A percentile compares a stretch with the other conserved stretches of the same genome.
These are phyloP conservation scores for Phytophthora nicotianae DNA, from an alignment of 352 stramenopile genomes.

Conservation along the genomic window DNA sequence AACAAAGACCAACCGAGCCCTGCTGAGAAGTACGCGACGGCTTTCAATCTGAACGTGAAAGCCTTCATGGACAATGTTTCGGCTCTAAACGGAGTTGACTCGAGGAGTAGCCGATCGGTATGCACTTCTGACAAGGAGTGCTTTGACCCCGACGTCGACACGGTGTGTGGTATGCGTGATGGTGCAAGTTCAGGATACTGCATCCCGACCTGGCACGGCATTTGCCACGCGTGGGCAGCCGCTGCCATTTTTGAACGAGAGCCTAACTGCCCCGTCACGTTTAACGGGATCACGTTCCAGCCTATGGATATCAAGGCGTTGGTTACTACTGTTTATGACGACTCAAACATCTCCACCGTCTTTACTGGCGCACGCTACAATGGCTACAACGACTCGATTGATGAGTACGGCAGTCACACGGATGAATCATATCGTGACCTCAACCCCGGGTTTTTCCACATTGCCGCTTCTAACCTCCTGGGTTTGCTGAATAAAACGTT, in stretches of 20 bases:
- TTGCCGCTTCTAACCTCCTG: constrained; percentile 41
- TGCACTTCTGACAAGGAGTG: not conserved
- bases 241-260: constrained; percentile 38
- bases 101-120: not conserved
- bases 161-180: constrained; percentile 23
- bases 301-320: too few species aligned
- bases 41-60: not conserved
- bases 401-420: constrained; percentile 40
- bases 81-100: not conserved
- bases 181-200: constrained; percentile 25
- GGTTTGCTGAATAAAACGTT: constrained; percentile 38
- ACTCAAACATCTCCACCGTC: constrained; percentile 24
- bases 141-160: not conserved
- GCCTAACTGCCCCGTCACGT: constrained; percentile 30
- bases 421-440: constrained; percentile 23
- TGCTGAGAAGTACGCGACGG: too few species aligned
- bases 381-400: constrained; percentile 10
- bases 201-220: too few species aligned
- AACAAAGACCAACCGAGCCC: not conserved
- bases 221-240: constrained; percentile 42
- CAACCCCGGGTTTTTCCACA: too few species aligned
- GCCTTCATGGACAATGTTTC: not conserved
- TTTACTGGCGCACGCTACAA: constrained; percentile 36
- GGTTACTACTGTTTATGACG: constrained; percentile 32
- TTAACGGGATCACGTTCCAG: constrained; percentile 39